These are phyloP conservation scores for Didymella keratinophila DNA, from an alignment of 2,329 filamentous ascomycete genomes.

Conservation along the genomic window DNA sequence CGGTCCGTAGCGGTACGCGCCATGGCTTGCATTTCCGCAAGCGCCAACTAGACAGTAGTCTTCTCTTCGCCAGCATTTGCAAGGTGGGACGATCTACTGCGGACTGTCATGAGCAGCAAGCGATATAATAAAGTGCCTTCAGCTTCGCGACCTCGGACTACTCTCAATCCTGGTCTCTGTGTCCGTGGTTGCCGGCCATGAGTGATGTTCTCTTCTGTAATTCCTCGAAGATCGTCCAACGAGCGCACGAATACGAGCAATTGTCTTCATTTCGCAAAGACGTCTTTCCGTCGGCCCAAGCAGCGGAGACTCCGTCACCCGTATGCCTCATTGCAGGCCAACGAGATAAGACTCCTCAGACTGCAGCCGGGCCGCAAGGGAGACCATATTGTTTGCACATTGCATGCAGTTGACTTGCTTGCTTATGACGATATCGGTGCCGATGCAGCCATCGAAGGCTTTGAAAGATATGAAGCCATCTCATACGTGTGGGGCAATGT, in stretches of 20 bases:
- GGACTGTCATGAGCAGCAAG: neutral
- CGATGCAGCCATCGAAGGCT: neutral
- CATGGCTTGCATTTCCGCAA: neutral
- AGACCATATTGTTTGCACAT: neutral
- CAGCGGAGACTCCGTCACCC: neutral
- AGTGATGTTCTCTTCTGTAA: neutral
- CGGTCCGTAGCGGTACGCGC: neutral
- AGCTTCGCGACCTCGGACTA: neutral
- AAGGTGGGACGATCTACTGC: neutral
- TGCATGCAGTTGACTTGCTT: neutral
- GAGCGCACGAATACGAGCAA: neutral
- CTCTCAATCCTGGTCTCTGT: neutral
- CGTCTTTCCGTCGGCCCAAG: neutral
- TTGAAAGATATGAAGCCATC: constrained; percentile 6
- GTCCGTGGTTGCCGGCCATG: neutral
- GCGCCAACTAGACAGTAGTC: neutral
- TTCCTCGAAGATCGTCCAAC: neutral
- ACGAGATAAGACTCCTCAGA: constrained; percentile 2
- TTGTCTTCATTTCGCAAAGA: neutral
- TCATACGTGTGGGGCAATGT: constrained; percentile 18
- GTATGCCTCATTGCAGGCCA: neutral
- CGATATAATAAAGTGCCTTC: neutral
- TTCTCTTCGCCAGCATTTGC: neutral
- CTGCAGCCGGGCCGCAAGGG: neutral
- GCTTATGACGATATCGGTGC: constrained; percentile 6